Base-by-base conservation (phyloP, 2,329 filamentous ascomycete species). In the Sarocladium brachiariae region DNA sequence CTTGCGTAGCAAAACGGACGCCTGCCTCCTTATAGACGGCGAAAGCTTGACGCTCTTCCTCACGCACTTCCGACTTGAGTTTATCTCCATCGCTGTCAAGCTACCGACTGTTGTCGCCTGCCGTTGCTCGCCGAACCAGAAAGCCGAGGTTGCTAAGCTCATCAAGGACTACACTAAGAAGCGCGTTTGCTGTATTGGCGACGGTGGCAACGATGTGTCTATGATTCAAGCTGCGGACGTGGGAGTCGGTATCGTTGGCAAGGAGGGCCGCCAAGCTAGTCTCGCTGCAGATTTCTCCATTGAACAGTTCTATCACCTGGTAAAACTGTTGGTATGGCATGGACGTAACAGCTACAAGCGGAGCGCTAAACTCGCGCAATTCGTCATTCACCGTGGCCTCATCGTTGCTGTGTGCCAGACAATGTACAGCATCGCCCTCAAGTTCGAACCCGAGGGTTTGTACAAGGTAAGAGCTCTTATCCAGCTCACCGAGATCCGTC, bases 221-320 rank as follows among this genome's bases (percentile, higher is more conserved):
- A 99, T 99, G 93, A 99, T 99, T 58, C 93, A 97, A 73, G 92
- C 93, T 7, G 93, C 95, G 1, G 93, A 99, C 62, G 91, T 99
- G 0, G 95, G 95, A 54, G 92, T 99, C 23, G 93, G 93, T 54
- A 99, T 99, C 55, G 93, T 97, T 1, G 93, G 93, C 53, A 99
- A 99, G 72, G 93, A 99, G 72, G 93, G 93, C 30, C 83, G 89
- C 19, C 93, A 99, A 72, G 93, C 93, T 31, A 93, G 87, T 62
- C 77, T 99, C 43, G 95, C 95, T 0, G 95, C 93, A 10, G 93
- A 99, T 66, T 99, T 99, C 68, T 93, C 87, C 53, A 95, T 99
- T 59, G 89, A 90, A 53, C 91, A 96, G 61, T 99, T 99, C 69
- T 87, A 84, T 61, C 90, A 99, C 65, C 73, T 99, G 18, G 95